phyloP scores from a whole-genome alignment of 2,329 filamentous ascomycete species.

The Verticillium nonalfalfae region DNA sequence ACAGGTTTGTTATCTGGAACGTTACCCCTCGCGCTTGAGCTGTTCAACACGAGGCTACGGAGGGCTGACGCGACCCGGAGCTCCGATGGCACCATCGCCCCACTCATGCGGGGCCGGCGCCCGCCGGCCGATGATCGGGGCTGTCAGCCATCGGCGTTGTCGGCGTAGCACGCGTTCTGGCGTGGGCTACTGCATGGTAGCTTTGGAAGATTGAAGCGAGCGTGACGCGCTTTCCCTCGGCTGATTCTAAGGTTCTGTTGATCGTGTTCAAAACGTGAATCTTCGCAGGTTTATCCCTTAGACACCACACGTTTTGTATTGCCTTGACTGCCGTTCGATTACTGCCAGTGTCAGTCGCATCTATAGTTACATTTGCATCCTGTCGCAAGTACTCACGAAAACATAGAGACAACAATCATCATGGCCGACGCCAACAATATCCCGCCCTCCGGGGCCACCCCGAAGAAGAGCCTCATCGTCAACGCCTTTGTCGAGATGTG shows the following conservation, averaged over 20 bases:
- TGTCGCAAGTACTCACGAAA: no score
- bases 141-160: background rate
- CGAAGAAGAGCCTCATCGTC: conserved; percentile 32
- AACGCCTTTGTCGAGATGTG: conserved; percentile 37
- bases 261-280: background rate
- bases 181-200: background rate
- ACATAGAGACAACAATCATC: background rate
- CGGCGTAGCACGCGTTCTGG: background rate
- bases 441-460: background rate
- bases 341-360: no score
- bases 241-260: background rate
- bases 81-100: conserved; percentile 1
- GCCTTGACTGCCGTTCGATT: no score
- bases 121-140: conserved; percentile 2
- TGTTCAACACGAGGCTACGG: background rate
- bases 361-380: no score
- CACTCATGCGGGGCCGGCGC: background rate
- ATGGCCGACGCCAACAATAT: background rate
- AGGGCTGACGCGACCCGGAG: background rate
- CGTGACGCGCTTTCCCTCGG: background rate
- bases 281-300: background rate
- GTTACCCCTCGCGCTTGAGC: background rate
- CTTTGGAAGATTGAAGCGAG: background rate
- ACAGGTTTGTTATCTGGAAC: background rate
- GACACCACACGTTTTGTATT: no score